Conservation (phyloP, 1,139 yeast species). For the Yamadazyma diospyri region DNA sequence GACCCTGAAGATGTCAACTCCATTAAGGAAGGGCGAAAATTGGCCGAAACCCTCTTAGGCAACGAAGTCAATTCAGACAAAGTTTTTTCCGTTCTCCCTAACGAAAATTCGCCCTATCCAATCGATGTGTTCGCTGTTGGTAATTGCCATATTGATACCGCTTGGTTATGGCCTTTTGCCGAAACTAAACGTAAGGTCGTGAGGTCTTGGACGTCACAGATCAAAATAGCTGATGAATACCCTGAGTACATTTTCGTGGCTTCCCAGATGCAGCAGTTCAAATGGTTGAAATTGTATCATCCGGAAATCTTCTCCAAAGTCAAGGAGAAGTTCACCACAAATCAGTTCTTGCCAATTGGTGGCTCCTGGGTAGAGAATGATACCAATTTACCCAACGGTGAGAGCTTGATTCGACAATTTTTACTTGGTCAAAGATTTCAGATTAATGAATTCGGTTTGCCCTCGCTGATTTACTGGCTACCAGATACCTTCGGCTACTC, state of each 20-base stretch:
- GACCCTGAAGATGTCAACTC: slow-evolving; percentile 52
- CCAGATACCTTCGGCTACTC: slow-evolving; percentile 98
- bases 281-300: slow-evolving; percentile 84
- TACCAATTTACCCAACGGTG: slow-evolving; percentile 91
- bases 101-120: slow-evolving; percentile 19
- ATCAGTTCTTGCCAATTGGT: slow-evolving; percentile 85
- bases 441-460: slow-evolving; percentile 69
- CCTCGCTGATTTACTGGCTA: slow-evolving; percentile 80
- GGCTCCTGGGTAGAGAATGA: slow-evolving; percentile 99
- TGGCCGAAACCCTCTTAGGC: slow-evolving; percentile 68
- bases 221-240: slow-evolving; percentile 76
- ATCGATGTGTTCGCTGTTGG: slow-evolving; percentile 77
- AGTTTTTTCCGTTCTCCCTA: slow-evolving; percentile 42
- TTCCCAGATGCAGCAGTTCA: slow-evolving; percentile 92
- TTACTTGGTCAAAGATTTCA: slow-evolving; percentile 86
- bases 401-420: slow-evolving; percentile 84
- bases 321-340: slow-evolving; percentile 62
- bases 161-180: slow-evolving; percentile 98
- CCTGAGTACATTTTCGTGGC: slow-evolving; percentile 95
- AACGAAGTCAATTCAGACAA: slow-evolving; percentile 55
- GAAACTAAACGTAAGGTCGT: slow-evolving; percentile 90
- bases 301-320: slow-evolving; percentile 70
- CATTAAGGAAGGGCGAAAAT: slow-evolving; percentile 58
- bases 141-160: slow-evolving; percentile 95
- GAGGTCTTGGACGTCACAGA: slow-evolving; percentile 93